A percentile compares a stretch with the other conserved stretches of the same genome.
Conservation (phyloP, 768 basidiomycete genomes). For the Pisolithus tinctorius region DNA sequence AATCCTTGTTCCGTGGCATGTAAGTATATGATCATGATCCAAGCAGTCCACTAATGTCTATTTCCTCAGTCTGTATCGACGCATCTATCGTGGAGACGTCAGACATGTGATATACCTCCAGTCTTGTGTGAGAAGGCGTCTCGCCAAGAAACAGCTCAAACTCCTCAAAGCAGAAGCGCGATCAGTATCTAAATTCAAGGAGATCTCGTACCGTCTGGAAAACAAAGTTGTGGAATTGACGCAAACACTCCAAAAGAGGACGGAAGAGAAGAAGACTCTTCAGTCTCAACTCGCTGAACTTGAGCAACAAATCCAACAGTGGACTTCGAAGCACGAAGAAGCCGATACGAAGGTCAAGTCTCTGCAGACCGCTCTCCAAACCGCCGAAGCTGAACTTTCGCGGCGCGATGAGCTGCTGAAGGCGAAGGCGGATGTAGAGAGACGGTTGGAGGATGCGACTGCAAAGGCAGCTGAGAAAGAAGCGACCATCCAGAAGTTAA, state of each 20-base stretch:
- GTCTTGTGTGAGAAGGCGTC: slow-evolving; percentile 83
- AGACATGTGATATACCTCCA: slow-evolving; percentile 78
- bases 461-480: slow-evolving; percentile 78
- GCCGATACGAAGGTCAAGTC: slow-evolving; percentile 67
- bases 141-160: slow-evolving; percentile 82
- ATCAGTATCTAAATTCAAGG: slow-evolving; percentile 96
- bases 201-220: slow-evolving; percentile 94
- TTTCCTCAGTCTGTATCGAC: slow-evolving; percentile 44
- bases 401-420: slow-evolving; percentile 69
- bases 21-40: slow-evolving; percentile 36
- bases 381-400: slow-evolving; percentile 62
- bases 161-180: slow-evolving; percentile 85
- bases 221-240: slow-evolving; percentile 99
- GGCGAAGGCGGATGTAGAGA: slow-evolving; percentile 75
- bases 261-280: slow-evolving; percentile 84
- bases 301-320: slow-evolving; percentile 80
- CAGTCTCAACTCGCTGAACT: slow-evolving; percentile 68
- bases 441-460: slow-evolving; percentile 69
- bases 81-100: slow-evolving; percentile 52
- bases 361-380: slow-evolving; percentile 61
- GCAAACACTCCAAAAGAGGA: slow-evolving; percentile 85
- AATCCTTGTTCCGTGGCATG: slow-evolving; percentile 85
- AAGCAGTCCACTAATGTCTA: neutral
- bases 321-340: slow-evolving; percentile 86
- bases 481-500: slow-evolving; percentile 71